Evolutionary conservation across 805 yeast genomes (phyloP).

Genomic region (Lipomyces lipofer): DNA sequence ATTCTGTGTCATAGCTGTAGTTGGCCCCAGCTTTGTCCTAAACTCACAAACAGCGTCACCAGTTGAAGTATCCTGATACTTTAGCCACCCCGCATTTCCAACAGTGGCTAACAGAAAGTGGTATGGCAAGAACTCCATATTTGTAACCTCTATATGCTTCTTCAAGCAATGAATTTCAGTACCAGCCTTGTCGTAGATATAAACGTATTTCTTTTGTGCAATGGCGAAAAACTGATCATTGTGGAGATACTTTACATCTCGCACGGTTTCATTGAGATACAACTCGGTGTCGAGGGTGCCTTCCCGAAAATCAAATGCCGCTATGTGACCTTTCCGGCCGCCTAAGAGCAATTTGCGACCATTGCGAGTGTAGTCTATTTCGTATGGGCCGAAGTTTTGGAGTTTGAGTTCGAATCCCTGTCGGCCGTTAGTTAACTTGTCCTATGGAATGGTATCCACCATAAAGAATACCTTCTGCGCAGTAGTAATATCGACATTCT

Average conservation of each 20-base stretch:
- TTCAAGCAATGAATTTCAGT: conserved; percentile 87
- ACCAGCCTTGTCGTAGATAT: conserved; percentile 88
- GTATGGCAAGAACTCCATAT: conserved; percentile 85
- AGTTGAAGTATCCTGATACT: conserved; percentile 93
- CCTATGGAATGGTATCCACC: conserved; percentile 37
- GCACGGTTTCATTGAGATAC: conserved; percentile 82
- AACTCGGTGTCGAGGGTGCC: conserved; percentile 82
- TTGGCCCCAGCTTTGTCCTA: conserved; percentile 87
- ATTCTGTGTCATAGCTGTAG: conserved; percentile 82
- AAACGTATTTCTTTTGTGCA: conserved; percentile 93
- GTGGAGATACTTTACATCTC: conserved; percentile 87
- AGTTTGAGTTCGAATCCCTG: conserved; percentile 63
- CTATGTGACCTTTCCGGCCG: conserved; percentile 92
- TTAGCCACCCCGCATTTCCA: conserved; percentile 84
- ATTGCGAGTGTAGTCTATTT: conserved; percentile 75
- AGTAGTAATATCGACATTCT: conserved; percentile 75
- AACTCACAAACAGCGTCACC: conserved; percentile 82
- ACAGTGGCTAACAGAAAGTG: conserved; percentile 85
- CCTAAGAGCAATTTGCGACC: conserved; percentile 84
- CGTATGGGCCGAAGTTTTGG: conserved; percentile 83
- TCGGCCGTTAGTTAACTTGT: background rate
- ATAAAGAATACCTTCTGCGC: conserved; percentile 52
- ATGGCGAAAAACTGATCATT: conserved; percentile 93
- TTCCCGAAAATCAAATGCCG: conserved; percentile 92
- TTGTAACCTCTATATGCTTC: conserved; percentile 83